Conservation (phyloP, 495 filamentous ascomycete species). For the Podospora pseudoanserina region DNA sequence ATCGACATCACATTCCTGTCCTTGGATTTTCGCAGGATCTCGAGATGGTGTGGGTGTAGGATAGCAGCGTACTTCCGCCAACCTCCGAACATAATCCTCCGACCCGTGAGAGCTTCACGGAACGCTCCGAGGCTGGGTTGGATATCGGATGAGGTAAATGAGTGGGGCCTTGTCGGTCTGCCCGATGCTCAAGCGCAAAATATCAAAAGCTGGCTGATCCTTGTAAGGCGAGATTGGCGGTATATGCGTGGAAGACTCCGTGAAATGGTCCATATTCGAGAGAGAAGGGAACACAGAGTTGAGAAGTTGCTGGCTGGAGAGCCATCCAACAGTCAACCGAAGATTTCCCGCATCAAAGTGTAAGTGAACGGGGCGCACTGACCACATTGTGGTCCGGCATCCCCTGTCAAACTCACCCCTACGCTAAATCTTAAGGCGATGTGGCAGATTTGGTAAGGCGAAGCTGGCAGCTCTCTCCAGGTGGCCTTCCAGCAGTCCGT, state of each 20-base stretch:
- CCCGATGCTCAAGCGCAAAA: background rate
- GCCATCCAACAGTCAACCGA: background rate
- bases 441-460: conserved; percentile 23
- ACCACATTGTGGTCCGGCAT: background rate
- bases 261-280: background rate
- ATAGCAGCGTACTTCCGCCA: background rate
- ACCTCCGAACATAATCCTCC: background rate
- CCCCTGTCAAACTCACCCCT: background rate
- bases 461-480: conserved; percentile 21
- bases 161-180: background rate
- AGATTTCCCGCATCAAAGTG: background rate
- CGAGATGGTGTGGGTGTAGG: background rate
- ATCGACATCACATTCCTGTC: background rate
- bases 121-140: background rate
- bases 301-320: background rate
- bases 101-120: background rate
- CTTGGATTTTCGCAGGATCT: background rate
- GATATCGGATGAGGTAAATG: background rate
- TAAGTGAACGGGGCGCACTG: conserved; percentile 5
- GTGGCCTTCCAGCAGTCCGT: conserved; percentile 1
- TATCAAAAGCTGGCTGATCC: background rate
- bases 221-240: background rate
- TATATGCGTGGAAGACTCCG: background rate
- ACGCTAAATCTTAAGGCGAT: conserved; percentile 22
- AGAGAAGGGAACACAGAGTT: background rate